Percentiles rank a stretch among this genome's conserved stretches.
These are phyloP conservation scores for Nymphaea thermarum DNA, from an alignment of 164 flowering plant species.

Conservation along the genomic window DNA sequence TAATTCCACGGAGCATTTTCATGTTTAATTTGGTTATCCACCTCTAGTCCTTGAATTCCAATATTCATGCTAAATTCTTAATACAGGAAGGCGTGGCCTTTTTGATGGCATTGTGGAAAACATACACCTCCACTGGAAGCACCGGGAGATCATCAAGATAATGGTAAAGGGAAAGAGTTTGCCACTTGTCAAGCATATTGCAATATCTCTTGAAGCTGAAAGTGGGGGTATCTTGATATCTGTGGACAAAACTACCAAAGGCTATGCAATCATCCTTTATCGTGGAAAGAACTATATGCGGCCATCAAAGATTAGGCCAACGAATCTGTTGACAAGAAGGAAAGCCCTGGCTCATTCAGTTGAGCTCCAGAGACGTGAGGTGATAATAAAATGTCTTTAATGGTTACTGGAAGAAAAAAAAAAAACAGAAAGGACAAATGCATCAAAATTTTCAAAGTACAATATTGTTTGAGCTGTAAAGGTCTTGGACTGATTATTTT, in stretches of 20 bases:
- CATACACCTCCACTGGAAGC: slow-evolving; percentile 94
- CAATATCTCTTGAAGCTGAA: slow-evolving; percentile 83
- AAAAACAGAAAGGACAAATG: not conserved
- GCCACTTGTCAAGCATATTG: slow-evolving; percentile 69
- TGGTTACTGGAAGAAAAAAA: not conserved
- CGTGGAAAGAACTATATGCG: slow-evolving; percentile 84
- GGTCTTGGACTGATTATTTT: not conserved
- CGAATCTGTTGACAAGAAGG: slow-evolving; percentile 52
- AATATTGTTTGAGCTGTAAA: not conserved
- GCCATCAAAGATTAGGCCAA: slow-evolving; percentile 49
- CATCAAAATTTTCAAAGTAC: not conserved
- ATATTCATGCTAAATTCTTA: not conserved
- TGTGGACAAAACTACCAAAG: slow-evolving; percentile 69
- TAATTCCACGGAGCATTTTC: slow-evolving; percentile 17
- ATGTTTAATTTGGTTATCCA: not conserved
- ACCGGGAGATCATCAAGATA: slow-evolving; percentile 78
- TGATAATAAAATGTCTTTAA: slow-evolving; percentile 6
- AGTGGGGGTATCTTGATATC: slow-evolving; percentile 86
- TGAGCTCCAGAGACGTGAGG: slow-evolving; percentile 89
- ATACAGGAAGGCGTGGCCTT: slow-evolving; percentile 65
- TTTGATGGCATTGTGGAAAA: slow-evolving; percentile 85
- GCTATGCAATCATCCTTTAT: slow-evolving; percentile 65
- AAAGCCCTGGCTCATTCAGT: slow-evolving; percentile 73
- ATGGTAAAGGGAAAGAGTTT: slow-evolving; percentile 47
- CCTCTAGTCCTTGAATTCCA: not conserved